phyloP scores from a whole-genome alignment of 2,329 filamentous ascomycete genomes.

The Trichoderma afroharzianum region DNA sequence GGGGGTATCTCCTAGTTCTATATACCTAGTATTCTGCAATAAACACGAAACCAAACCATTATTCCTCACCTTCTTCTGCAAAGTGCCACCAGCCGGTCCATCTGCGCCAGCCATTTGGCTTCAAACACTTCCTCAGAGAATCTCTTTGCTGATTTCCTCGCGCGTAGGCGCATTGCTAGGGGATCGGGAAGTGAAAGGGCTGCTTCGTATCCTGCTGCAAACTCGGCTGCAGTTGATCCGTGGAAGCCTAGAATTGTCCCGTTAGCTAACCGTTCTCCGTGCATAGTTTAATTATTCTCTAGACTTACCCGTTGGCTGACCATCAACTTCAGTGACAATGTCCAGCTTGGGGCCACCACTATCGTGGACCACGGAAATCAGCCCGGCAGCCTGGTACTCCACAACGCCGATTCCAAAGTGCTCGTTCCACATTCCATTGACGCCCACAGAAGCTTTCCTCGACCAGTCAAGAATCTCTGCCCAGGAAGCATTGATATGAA shows the following conservation, averaged over 20 bases:
- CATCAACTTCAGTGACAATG: slow-evolving; percentile 80
- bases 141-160: slow-evolving; percentile 71
- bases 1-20: slow-evolving; percentile 38
- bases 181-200: slow-evolving; percentile 71
- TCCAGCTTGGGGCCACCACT: slow-evolving; percentile 90
- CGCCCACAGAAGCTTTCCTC: slow-evolving; percentile 72
- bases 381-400: slow-evolving; percentile 92
- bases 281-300: background rate
- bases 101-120: slow-evolving; percentile 70
- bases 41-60: background rate
- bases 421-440: slow-evolving; percentile 99
- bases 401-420: slow-evolving; percentile 98
- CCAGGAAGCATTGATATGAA: slow-evolving; percentile 88
- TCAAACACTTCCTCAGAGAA: slow-evolving; percentile 89
- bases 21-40: slow-evolving; percentile 21
- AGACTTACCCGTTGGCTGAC: slow-evolving; percentile 66
- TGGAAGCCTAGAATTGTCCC: slow-evolving; percentile 65
- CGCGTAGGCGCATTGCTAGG: slow-evolving; percentile 69
- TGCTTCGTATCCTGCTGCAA: slow-evolving; percentile 74
- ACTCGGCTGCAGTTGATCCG: slow-evolving; percentile 73
- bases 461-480: slow-evolving; percentile 79
- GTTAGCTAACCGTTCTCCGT: background rate
- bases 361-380: slow-evolving; percentile 90
- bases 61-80: slow-evolving; percentile 21
- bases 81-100: slow-evolving; percentile 65